Evolutionary conservation across 768 basidiomycete genomes (phyloP).

Genomic region (Candolleomyces aberdarensis): DNA sequence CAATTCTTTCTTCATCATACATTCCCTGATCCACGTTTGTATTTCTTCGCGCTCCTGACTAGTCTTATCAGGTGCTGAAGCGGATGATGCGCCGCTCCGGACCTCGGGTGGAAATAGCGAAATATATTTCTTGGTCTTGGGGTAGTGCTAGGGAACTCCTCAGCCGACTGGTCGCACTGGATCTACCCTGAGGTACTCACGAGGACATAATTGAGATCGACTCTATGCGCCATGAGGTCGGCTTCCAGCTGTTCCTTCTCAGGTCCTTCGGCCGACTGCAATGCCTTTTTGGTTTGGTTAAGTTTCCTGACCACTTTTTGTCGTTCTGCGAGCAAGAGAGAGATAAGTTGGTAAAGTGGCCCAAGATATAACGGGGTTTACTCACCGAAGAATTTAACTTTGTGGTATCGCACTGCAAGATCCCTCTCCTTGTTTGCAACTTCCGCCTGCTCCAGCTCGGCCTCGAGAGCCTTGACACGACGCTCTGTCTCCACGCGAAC

Average conservation of each 20-base stretch:
- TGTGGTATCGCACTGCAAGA: conserved; percentile 79
- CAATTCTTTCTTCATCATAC: conserved; percentile 61
- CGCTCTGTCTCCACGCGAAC: conserved; percentile 81
- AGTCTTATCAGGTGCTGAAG: conserved; percentile 30
- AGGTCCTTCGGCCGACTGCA: conserved; percentile 34
- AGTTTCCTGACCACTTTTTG: conserved; percentile 83
- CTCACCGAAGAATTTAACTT: conserved; percentile 91
- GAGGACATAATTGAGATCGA: conserved; percentile 89
- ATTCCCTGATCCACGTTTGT: conserved; percentile 52
- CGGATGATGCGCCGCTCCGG: conserved; percentile 31
- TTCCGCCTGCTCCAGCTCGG: conserved; percentile 66
- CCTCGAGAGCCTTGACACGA: conserved; percentile 69
- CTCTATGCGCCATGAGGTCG: conserved; percentile 59
- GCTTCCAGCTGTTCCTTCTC: conserved; percentile 41
- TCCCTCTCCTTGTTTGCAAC: conserved; percentile 63
- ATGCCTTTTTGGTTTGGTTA: conserved; percentile 56
- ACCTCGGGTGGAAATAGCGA: conserved; percentile 80
- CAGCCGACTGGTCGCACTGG: background rate
- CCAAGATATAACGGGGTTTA: background rate
- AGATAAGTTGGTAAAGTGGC: background rate
- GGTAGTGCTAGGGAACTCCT: conserved; percentile 58
- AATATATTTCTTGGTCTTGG: conserved; percentile 84
- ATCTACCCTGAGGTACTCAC: conserved; percentile 35
- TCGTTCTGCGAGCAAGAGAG: conserved; percentile 65
- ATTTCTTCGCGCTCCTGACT: conserved; percentile 55